Conservation (phyloP, 768 basidiomycete genomes). For the Naganishia friedmannii region DNA sequence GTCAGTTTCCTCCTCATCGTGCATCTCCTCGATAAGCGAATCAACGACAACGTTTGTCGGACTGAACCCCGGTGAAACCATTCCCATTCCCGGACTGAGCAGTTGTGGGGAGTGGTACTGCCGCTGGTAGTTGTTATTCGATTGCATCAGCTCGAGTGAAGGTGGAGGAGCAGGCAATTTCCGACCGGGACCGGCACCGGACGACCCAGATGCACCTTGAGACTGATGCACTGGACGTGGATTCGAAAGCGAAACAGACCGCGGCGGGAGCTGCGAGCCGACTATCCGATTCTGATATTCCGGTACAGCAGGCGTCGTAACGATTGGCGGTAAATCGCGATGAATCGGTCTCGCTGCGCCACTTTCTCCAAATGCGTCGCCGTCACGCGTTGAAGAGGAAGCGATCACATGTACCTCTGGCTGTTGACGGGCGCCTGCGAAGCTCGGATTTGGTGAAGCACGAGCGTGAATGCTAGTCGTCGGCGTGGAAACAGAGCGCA, state of each 20-base stretch:
- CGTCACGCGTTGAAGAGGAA: neutral
- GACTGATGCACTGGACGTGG: neutral
- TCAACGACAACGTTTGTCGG: conserved; percentile 18
- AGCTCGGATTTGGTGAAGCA: neutral
- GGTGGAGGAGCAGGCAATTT: neutral
- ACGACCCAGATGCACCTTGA: neutral
- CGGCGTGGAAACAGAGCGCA: neutral
- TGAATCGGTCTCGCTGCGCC: neutral
- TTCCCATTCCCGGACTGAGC: conserved; percentile 14
- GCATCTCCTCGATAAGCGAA: conserved; percentile 26
- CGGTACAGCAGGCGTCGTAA: conserved; percentile 3
- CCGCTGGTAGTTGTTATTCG: neutral
- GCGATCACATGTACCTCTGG: neutral
- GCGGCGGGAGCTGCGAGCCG: neutral
- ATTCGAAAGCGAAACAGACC: neutral
- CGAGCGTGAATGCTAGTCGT: neutral
- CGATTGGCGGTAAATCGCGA: conserved; percentile 22
- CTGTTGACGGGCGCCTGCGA: neutral
- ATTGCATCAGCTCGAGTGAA: conserved; percentile 5
- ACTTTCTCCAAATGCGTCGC: neutral
- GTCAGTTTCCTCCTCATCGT: neutral
- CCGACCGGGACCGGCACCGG: neutral
- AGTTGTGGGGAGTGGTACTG: neutral
- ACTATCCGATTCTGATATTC: neutral
- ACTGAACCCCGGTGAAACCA: conserved; percentile 10